A percentile compares a stretch with the other conserved stretches of the same genome.
phyloP scores from a whole-genome alignment of 108 stramenopile species.

The Skeletonema tropicum region DNA sequence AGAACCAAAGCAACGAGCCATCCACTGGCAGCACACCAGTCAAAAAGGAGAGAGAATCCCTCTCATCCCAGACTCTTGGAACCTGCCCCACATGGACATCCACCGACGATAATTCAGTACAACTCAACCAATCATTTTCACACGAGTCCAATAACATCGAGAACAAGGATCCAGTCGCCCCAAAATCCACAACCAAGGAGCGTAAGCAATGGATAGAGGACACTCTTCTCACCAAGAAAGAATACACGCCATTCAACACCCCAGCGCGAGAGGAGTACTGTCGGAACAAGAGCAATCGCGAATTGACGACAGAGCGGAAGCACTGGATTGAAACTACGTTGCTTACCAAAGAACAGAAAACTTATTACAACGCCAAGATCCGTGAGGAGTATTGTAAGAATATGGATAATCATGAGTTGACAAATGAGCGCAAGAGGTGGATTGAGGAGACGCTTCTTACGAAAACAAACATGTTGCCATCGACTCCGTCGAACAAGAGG shows the following conservation, averaged over 20 bases:
- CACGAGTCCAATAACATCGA: background rate
- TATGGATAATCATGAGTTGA: conserved; percentile 2
- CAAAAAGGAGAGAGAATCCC: conserved; percentile 6
- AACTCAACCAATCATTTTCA: background rate
- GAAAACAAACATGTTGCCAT: background rate
- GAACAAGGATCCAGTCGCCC: background rate
- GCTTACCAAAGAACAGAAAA: background rate
- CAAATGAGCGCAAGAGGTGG: conserved; percentile 4
- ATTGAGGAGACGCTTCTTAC: conserved; percentile 6
- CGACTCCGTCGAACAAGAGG: background rate
- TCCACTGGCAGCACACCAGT: background rate
- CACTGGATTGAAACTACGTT: background rate
- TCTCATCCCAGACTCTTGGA: background rate
- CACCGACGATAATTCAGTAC: background rate
- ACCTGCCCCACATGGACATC: background rate
- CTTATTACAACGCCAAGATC: background rate
- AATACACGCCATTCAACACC: conserved; percentile 1
- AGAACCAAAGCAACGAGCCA: background rate
- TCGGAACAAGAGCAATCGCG: background rate
- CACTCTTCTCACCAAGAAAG: background rate
- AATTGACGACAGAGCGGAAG: background rate
- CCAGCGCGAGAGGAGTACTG: background rate
- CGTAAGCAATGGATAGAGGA: background rate
- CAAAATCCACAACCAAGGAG: background rate
- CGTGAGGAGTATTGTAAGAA: conserved; percentile 6